phyloP scores from a whole-genome alignment of 352 stramenopile genomes.

The Phytopythium oedochilum region DNA sequence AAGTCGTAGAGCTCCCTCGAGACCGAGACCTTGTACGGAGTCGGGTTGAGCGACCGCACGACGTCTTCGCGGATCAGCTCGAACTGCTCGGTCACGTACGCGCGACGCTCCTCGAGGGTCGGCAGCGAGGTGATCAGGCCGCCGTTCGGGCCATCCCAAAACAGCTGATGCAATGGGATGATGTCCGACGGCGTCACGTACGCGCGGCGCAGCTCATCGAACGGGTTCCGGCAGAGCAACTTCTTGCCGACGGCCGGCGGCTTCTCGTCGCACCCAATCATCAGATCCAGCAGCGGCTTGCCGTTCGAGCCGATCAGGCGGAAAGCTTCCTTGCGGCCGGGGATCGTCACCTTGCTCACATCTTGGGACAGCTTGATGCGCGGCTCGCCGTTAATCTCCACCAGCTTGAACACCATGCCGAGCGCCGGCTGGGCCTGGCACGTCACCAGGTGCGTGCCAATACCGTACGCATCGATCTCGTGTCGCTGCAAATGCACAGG shows the following conservation, averaged over 20 bases:
- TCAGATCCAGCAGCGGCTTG: conserved; percentile 87
- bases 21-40: conserved; percentile 93
- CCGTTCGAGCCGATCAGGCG: conserved; percentile 88
- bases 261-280: conserved; percentile 85
- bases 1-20: conserved; percentile 88
- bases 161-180: conserved; percentile 85
- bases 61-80: conserved; percentile 92
- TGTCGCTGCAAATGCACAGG: conserved; percentile 68
- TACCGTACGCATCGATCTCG: conserved; percentile 94
- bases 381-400: conserved; percentile 94
- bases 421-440: conserved; percentile 98
- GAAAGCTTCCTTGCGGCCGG: conserved; percentile 88
- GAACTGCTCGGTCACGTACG: conserved; percentile 91
- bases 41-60: conserved; percentile 94
- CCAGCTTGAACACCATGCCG: conserved; percentile 99
- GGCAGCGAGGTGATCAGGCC: conserved; percentile 62
- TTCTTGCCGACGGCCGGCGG: conserved; percentile 79
- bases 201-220: conserved; percentile 92
- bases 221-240: conserved; percentile 95
- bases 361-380: conserved; percentile 99
- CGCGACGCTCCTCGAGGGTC: conserved; percentile 70
- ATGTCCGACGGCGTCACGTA: conserved; percentile 92
- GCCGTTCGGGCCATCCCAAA: conserved; percentile 88
- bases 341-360: conserved; percentile 94
- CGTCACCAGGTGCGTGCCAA: conserved; percentile 95